These are phyloP conservation scores for Hippophae rhamnoides DNA, from an alignment of 306 rosid genomes.

Conservation along the genomic window DNA sequence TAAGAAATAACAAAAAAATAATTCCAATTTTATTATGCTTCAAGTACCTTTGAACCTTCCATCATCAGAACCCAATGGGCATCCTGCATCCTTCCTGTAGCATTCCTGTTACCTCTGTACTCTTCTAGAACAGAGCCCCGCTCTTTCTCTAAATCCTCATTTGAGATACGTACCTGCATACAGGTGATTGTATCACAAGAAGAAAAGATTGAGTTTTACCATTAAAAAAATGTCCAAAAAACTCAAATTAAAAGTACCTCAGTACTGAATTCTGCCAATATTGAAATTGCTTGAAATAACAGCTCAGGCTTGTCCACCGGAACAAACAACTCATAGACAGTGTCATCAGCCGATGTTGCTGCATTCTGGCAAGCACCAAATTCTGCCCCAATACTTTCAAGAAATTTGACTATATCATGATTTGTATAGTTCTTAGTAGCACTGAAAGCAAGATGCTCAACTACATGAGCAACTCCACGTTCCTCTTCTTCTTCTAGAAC, in stretches of 20 bases:
- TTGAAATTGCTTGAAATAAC: conserved; percentile 68
- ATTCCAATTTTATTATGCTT: too few relatives aligned
- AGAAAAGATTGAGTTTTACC: not conserved
- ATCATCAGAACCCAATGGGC: conserved; percentile 84
- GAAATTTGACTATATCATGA: conserved; percentile 79
- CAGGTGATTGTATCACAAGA: conserved; percentile 3
- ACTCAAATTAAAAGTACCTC: conserved; percentile 40
- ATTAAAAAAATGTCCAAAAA: not conserved
- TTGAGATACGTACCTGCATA: conserved; percentile 71
- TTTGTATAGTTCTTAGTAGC: conserved; percentile 75
- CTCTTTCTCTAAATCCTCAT: conserved; percentile 77
- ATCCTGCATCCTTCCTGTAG: conserved; percentile 92
- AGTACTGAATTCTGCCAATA: conserved; percentile 88
- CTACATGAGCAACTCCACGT: conserved; percentile 95
- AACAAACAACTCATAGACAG: conserved; percentile 81
- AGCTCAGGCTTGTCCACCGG: conserved; percentile 88
- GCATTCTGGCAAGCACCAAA: conserved; percentile 99
- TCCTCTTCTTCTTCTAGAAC: conserved; percentile 93
- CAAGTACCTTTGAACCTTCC: conserved; percentile 79
- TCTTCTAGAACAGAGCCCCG: conserved; percentile 98
- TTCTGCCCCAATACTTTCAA: conserved; percentile 90
- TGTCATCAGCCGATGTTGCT: conserved; percentile 70
- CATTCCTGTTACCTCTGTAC: conserved; percentile 78
- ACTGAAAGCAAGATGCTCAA: conserved; percentile 96
- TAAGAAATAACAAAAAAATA: too few relatives aligned